These are phyloP conservation scores for Botrytis cinerea DNA, from an alignment of 2,329 filamentous ascomycete species.

Conservation along the genomic window DNA sequence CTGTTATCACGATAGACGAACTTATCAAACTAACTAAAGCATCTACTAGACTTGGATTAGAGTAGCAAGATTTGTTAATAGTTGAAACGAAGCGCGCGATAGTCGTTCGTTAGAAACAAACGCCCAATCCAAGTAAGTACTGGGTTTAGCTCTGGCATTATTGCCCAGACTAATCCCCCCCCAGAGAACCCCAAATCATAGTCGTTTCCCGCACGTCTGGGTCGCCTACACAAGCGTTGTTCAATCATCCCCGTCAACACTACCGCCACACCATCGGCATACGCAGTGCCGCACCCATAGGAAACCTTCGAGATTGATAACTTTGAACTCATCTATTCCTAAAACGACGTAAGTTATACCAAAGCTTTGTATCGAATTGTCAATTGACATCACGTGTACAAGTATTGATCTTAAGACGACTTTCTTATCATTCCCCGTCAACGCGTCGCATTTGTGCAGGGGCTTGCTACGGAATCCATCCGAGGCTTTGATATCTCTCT, in stretches of 20 bases:
- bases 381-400: slow-evolving; percentile 15
- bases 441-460: slow-evolving; percentile 12
- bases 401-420: background rate
- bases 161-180: slow-evolving; percentile 25
- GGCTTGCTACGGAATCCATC: slow-evolving; percentile 30
- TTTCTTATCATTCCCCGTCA: slow-evolving; percentile 3
- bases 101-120: slow-evolving; percentile 25
- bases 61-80: slow-evolving; percentile 22
- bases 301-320: background rate
- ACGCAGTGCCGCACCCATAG: background rate
- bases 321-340: background rate
- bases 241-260: slow-evolving; percentile 20
- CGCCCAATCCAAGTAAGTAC: slow-evolving; percentile 24
- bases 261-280: slow-evolving; percentile 3
- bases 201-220: slow-evolving; percentile 34
- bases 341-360: background rate
- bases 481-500: slow-evolving; percentile 26
- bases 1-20: slow-evolving; percentile 13
- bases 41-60: slow-evolving; percentile 15
- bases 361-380: background rate
- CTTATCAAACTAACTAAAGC: slow-evolving; percentile 7
- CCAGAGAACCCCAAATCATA: slow-evolving; percentile 28
- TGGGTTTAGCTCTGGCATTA: slow-evolving; percentile 23
- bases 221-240: slow-evolving; percentile 37
- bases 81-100: slow-evolving; percentile 30